Percentiles rank a stretch among this genome's conserved stretches.
Conservation (phyloP, 2,329 filamentous ascomycete genomes). For the Aspergillus spinulosporus region DNA sequence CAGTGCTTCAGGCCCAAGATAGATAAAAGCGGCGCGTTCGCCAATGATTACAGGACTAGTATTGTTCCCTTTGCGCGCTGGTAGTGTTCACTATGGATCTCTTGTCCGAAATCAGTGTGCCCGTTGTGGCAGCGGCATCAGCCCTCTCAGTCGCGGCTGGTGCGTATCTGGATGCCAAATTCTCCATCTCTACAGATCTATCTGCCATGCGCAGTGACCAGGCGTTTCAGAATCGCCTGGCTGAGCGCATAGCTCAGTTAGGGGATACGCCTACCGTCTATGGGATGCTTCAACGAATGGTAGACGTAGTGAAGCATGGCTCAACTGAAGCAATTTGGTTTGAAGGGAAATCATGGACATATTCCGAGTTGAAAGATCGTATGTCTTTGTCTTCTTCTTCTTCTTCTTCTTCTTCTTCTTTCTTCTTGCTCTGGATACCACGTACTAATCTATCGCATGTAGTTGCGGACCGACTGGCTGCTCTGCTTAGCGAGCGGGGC, state of each 20-base stretch:
- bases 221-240: slow-evolving; percentile 36
- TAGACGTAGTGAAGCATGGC: slow-evolving; percentile 41
- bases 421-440: neutral
- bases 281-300: slow-evolving; percentile 43
- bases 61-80: neutral
- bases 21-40: neutral
- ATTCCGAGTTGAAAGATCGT: slow-evolving; percentile 47
- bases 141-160: slow-evolving; percentile 38
- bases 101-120: slow-evolving; percentile 29
- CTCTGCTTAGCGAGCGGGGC: slow-evolving; percentile 40
- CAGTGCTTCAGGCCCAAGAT: neutral
- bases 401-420: neutral
- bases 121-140: slow-evolving; percentile 36
- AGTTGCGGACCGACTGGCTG: slow-evolving; percentile 50
- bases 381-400: slow-evolving; percentile 18
- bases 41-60: neutral
- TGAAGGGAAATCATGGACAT: slow-evolving; percentile 51
- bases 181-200: slow-evolving; percentile 44
- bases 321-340: slow-evolving; percentile 50
- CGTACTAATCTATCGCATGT: neutral
- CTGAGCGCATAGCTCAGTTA: slow-evolving; percentile 37
- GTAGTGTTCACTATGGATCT: slow-evolving; percentile 27
- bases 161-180: slow-evolving; percentile 49
- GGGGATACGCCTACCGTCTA: slow-evolving; percentile 46
- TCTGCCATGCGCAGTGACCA: slow-evolving; percentile 36